Evolutionary conservation across 2,329 filamentous ascomycete genomes (phyloP).

Genomic region (Onygenales sp.): DNA sequence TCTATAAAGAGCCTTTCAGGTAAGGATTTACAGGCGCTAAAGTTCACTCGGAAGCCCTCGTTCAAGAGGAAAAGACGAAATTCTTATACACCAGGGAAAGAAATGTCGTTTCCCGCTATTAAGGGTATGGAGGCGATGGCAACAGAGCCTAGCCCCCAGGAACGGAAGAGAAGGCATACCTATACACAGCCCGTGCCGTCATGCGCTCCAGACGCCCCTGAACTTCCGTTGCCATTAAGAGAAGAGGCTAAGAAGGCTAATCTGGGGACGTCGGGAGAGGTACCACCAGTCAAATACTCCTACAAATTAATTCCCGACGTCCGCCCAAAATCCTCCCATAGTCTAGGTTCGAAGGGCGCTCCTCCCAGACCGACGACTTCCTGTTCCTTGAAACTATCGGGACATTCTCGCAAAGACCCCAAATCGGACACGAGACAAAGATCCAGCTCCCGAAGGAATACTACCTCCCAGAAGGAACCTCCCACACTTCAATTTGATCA

Average conservation of each 20-base stretch:
- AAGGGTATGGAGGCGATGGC: constrained; percentile 7
- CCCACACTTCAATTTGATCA: background rate
- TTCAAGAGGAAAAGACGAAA: constrained; percentile 19
- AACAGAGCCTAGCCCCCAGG: constrained; percentile 13
- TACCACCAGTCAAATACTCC: background rate
- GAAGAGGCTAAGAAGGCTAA: background rate
- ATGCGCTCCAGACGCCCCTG: background rate
- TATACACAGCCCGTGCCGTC: constrained; percentile 23
- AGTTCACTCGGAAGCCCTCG: constrained; percentile 23
- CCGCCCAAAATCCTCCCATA: constrained; percentile 7
- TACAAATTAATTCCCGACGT: constrained; percentile 5
- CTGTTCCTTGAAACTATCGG: constrained; percentile 2
- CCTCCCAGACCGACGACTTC: constrained; percentile 4
- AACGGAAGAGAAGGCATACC: constrained; percentile 28
- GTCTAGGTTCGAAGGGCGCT: constrained; percentile 4
- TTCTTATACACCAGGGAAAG: constrained; percentile 13
- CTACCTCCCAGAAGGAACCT: background rate
- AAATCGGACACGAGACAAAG: background rate
- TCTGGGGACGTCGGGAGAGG: background rate
- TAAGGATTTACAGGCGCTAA: constrained; percentile 23
- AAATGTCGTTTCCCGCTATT: constrained; percentile 13
- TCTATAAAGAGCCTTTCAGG: constrained; percentile 18
- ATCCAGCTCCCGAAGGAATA: background rate
- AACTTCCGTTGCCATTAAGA: background rate
- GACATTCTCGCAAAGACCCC: background rate